These are phyloP conservation scores for Prosopis cineraria DNA, from an alignment of 306 rosid species.

Conservation along the genomic window DNA sequence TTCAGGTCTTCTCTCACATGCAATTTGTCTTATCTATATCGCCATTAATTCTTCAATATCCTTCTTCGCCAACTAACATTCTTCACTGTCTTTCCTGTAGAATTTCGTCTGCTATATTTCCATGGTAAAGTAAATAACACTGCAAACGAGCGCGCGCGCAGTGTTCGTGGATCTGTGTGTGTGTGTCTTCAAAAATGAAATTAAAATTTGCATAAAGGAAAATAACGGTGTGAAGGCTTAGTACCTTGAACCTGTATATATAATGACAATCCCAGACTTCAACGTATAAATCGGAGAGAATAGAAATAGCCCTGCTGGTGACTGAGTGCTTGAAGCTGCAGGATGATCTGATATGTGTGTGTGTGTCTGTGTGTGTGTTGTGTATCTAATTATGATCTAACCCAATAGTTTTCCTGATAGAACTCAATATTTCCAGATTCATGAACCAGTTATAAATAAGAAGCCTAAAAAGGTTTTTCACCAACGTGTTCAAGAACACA, in stretches of 20 bases:
- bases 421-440: background rate
- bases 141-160: background rate
- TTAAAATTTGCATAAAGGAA: background rate
- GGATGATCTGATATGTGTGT: conserved; percentile 72
- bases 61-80: background rate
- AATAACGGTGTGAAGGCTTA: background rate
- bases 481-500: background rate
- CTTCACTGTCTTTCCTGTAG: background rate
- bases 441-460: background rate
- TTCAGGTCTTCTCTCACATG: background rate
- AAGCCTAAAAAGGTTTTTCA: background rate
- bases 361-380: background rate
- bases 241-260: conserved; percentile 37
- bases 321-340: conserved; percentile 95
- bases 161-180: background rate
- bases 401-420: background rate
- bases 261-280: background rate
- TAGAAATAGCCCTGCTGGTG: conserved; percentile 54
- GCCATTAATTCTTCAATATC: background rate
- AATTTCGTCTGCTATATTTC: background rate
- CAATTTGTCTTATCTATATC: background rate
- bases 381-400: background rate
- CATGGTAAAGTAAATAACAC: background rate
- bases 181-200: background rate
- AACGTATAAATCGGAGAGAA: background rate